Conservation (phyloP, 441 rosid species). For the Pelargonium citronellum region DNA sequence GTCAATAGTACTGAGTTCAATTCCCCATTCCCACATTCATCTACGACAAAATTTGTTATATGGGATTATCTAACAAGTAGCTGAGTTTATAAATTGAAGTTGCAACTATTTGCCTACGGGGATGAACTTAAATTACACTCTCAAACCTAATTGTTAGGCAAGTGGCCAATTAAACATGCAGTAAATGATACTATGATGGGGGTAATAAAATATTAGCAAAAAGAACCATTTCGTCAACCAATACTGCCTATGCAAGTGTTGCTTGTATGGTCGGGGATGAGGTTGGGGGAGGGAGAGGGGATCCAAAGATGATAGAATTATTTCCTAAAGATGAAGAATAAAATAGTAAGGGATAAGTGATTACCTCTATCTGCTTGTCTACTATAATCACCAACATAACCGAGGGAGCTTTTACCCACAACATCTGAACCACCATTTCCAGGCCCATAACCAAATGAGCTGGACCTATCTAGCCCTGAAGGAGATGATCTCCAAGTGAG, state of each 20-base stretch:
- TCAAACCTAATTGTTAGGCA: background rate
- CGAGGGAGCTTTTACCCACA: slow-evolving; percentile 29
- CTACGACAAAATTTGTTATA: no score
- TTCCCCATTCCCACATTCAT: no score
- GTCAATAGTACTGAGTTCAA: background rate
- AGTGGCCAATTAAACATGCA: background rate
- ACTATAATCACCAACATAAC: slow-evolving; percentile 39
- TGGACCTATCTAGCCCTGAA: slow-evolving; percentile 28
- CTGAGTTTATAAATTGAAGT: background rate
- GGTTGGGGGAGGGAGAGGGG: background rate
- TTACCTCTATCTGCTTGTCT: slow-evolving; percentile 42
- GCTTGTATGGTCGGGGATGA: no score
- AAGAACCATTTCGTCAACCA: background rate
- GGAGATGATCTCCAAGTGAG: slow-evolving; percentile 47
- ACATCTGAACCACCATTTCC: slow-evolving; percentile 33
- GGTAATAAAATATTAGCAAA: background rate
- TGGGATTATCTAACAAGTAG: background rate
- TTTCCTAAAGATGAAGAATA: background rate
- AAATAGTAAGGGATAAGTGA: background rate
- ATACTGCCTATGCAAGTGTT: background rate
- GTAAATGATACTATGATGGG: background rate
- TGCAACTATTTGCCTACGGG: background rate
- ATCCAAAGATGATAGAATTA: background rate
- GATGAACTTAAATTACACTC: background rate
- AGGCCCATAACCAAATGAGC: slow-evolving; percentile 32